Percentiles rank a stretch among this genome's conserved stretches.
Evolutionary conservation across 1,284 basidiomycete species (phyloP).

Genomic region (Malassezia psittaci): DNA sequence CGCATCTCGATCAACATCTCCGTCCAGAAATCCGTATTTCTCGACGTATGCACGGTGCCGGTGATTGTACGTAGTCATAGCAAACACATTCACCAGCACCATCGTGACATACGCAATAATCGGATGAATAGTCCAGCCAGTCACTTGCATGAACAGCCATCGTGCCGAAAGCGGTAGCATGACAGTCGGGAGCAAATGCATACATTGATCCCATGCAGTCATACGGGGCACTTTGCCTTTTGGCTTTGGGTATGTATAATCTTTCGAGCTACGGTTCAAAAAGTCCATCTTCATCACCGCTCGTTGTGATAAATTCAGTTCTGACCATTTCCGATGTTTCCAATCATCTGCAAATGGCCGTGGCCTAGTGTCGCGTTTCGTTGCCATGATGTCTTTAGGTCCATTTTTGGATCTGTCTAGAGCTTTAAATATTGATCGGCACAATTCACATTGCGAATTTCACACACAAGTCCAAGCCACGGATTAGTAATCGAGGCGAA

Average conservation of each 20-base stretch:
- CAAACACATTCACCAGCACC: constrained; percentile 19
- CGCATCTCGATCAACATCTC: constrained; percentile 20
- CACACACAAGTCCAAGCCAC: no score
- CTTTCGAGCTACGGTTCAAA: neutral
- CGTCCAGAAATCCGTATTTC: constrained; percentile 34
- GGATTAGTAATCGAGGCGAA: no score
- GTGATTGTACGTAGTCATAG: constrained; percentile 19
- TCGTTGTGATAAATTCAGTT: neutral
- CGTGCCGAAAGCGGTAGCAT: constrained; percentile 25
- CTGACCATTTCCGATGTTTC: neutral
- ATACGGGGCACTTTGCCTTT: constrained; percentile 22
- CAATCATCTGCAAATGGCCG: constrained; percentile 3
- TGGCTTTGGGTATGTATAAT: neutral
- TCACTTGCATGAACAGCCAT: constrained; percentile 20
- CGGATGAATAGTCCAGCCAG: constrained; percentile 28
- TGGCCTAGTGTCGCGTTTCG: neutral
- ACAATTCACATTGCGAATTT: no score
- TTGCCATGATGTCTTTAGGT: no score
- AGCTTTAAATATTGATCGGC: no score
- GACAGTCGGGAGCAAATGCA: constrained; percentile 23
- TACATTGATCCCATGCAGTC: constrained; percentile 23
- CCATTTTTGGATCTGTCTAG: no score
- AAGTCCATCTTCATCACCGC: neutral
- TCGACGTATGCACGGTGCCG: constrained; percentile 13
- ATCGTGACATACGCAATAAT: constrained; percentile 21